phyloP scores from a whole-genome alignment of 1,284 basidiomycete genomes.

The Vanrija pseudolonga region DNA sequence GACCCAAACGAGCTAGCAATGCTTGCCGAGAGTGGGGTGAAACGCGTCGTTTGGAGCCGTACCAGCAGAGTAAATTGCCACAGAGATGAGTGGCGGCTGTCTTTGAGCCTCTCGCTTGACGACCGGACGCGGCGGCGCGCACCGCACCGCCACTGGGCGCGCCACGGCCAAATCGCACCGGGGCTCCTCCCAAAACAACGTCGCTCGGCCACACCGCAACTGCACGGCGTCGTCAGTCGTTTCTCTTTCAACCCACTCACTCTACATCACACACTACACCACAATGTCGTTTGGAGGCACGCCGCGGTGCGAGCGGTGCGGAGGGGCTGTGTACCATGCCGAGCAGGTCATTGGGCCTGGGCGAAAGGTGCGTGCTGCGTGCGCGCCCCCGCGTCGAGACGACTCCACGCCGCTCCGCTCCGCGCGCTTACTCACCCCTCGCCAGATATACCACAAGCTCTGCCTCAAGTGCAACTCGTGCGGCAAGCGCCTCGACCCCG shows the following conservation, averaged over 20 bases:
- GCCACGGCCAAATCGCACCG: no score
- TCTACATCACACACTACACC: not conserved
- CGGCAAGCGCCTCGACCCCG: slow-evolving; percentile 47
- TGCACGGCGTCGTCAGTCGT: not conserved
- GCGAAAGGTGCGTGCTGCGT: slow-evolving; percentile 34
- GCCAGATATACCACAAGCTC: slow-evolving; percentile 50
- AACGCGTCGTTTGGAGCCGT: no score
- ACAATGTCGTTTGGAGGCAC: slow-evolving; percentile 29
- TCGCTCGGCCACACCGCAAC: no score
- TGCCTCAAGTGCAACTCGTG: slow-evolving; percentile 50
- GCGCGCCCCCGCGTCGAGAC: no score
- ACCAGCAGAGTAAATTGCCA: no score
- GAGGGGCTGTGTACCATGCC: slow-evolving; percentile 46
- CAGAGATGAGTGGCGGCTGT: no score
- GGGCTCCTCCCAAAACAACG: no score
- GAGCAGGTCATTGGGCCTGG: slow-evolving; percentile 50
- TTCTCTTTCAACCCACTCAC: not conserved
- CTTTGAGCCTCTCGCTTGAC: no score
- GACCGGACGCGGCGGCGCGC: no score
- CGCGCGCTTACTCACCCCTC: not conserved
- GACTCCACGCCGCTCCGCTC: not conserved
- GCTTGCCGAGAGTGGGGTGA: no score
- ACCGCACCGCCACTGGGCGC: no score
- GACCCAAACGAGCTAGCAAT: no score
- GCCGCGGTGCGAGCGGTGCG: slow-evolving; percentile 45